These are phyloP conservation scores for Blastobotrys elegans DNA, from an alignment of 1,139 yeast species.

Conservation along the genomic window DNA sequence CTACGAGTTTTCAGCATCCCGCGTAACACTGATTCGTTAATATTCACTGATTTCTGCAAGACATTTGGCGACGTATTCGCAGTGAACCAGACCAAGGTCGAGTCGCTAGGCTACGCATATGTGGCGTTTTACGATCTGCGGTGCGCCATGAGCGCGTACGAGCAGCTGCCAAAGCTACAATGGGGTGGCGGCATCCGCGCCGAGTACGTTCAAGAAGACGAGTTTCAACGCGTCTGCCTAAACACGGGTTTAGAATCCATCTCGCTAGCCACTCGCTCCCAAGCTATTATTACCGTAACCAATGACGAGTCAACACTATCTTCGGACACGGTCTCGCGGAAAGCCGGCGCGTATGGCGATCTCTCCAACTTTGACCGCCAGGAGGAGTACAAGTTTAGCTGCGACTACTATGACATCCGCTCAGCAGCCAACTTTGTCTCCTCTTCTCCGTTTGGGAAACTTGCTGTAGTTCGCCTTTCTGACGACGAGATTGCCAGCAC, in stretches of 20 bases:
- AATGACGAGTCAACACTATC: slow-evolving; percentile 1
- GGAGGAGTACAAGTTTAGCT: slow-evolving; percentile 19
- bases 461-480: slow-evolving; percentile 16
- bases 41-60: slow-evolving; percentile 17
- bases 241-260: slow-evolving; percentile 16
- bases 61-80: slow-evolving; percentile 16
- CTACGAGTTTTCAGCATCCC: slow-evolving; percentile 14
- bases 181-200: slow-evolving; percentile 9
- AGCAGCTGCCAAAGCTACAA: slow-evolving; percentile 13
- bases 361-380: slow-evolving; percentile 15
- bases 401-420: slow-evolving; percentile 37
- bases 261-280: slow-evolving; percentile 9
- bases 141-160: slow-evolving; percentile 25
- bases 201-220: slow-evolving; percentile 13
- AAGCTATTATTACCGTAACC: slow-evolving; percentile 10
- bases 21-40: slow-evolving; percentile 10
- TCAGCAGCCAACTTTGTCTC: slow-evolving; percentile 26
- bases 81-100: slow-evolving; percentile 11
- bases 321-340: not conserved
- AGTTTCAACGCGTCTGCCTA: slow-evolving; percentile 20
- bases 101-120: slow-evolving; percentile 16
- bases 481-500: not conserved
- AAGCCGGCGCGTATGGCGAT: slow-evolving; percentile 14
- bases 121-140: slow-evolving; percentile 29
- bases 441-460: slow-evolving; percentile 10